Percentiles rank a stretch among this genome's conserved stretches.
phyloP scores from a whole-genome alignment of 1,284 basidiomycete genomes.

The Irpex lacteus region DNA sequence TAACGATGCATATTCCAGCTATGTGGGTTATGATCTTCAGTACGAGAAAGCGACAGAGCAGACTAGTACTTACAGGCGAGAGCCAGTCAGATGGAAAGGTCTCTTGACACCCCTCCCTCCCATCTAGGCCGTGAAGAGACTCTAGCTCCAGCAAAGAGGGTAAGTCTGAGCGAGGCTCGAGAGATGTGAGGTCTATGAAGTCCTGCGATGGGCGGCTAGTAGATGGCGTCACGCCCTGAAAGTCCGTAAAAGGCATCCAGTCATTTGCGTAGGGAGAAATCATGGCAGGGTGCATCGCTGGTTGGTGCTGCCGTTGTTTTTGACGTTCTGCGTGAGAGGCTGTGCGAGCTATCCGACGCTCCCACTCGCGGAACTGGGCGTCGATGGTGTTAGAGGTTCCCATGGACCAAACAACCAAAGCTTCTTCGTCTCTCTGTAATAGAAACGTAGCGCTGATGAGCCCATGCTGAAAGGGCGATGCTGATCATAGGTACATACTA shows the following conservation, averaged over 20 bases:
- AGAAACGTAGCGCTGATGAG: background rate
- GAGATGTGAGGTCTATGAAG: background rate
- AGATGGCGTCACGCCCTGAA: background rate
- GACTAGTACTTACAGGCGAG: background rate
- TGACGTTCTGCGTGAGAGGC: background rate
- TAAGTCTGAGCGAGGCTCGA: background rate
- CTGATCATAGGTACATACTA: background rate
- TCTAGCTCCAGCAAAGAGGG: background rate
- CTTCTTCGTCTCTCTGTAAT: background rate
- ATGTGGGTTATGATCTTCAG: background rate
- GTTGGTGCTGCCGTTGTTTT: background rate
- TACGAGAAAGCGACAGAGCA: background rate
- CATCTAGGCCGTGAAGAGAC: background rate
- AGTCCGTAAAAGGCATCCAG: background rate
- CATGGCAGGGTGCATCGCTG: background rate
- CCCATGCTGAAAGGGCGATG: background rate
- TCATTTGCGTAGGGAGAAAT: background rate
- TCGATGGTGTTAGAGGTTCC: background rate
- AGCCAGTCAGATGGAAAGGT: background rate
- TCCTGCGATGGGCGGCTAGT: background rate
- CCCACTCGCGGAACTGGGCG: slow-evolving; percentile 1
- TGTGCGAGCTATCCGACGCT: background rate
- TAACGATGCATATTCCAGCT: background rate
- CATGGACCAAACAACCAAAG: background rate
- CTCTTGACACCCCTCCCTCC: background rate